These are phyloP conservation scores for Thalassia testudinum DNA, from an alignment of 116 monocot genomes.

Conservation along the genomic window DNA sequence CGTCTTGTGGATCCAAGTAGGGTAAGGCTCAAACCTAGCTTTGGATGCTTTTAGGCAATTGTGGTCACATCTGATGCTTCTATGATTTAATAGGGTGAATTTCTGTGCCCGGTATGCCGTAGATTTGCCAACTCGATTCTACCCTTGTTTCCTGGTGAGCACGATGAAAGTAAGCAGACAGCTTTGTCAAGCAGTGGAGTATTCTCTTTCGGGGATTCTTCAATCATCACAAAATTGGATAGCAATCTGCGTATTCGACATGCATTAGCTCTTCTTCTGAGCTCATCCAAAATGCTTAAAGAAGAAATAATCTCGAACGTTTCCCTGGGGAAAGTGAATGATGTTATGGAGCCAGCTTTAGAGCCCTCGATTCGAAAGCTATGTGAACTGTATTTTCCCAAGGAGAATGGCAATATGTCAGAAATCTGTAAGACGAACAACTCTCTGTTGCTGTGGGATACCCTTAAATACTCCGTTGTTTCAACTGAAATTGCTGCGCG, in stretches of 20 bases:
- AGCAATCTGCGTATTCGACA: constrained; percentile 13
- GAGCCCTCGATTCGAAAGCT: neutral
- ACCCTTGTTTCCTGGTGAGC: constrained; percentile 18
- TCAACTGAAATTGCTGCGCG: constrained; percentile 82
- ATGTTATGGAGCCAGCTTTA: constrained; percentile 1
- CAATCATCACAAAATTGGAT: neutral
- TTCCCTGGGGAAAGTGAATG: constrained; percentile 19
- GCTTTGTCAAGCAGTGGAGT: no score
- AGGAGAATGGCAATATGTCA: neutral
- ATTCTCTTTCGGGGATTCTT: no score
- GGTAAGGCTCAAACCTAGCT: constrained; percentile 22
- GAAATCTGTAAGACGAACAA: constrained; percentile 11
- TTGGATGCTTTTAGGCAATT: no score
- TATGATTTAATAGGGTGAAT: constrained; percentile 44
- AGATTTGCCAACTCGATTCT: constrained; percentile 86
- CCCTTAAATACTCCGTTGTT: constrained; percentile 57
- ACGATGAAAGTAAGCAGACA: no score
- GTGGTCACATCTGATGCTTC: no score
- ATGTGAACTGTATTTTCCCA: neutral
- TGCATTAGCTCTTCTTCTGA: constrained; percentile 60
- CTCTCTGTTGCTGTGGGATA: constrained; percentile 75
- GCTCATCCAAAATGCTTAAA: constrained; percentile 34
- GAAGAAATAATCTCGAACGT: constrained; percentile 10
- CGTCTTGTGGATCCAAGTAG: constrained; percentile 67
- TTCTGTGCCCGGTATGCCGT: constrained; percentile 90